These are phyloP conservation scores for Gelatoporia subvermispora DNA, from an alignment of 768 basidiomycete genomes.

Conservation along the genomic window DNA sequence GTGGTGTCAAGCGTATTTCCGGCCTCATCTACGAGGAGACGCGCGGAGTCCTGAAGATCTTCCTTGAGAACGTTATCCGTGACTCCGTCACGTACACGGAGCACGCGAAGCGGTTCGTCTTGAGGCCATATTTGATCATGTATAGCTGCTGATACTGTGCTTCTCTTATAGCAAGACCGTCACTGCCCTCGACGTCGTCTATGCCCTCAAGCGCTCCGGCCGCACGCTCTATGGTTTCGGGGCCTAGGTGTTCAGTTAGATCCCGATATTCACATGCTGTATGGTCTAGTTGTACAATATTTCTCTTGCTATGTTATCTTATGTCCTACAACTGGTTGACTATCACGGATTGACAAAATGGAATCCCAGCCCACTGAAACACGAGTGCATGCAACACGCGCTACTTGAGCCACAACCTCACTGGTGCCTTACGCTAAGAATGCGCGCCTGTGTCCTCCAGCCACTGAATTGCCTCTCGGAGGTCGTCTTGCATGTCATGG, in stretches of 20 bases:
- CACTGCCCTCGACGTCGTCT: constrained; percentile 58
- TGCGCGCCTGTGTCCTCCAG: neutral
- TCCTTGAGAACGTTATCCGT: constrained; percentile 43
- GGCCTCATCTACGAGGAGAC: constrained; percentile 63
- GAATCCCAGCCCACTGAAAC: no score
- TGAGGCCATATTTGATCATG: neutral
- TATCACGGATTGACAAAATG: no score
- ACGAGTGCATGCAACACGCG: no score
- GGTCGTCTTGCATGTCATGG: constrained; percentile 36
- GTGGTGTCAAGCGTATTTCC: constrained; percentile 63
- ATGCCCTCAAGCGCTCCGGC: constrained; percentile 56
- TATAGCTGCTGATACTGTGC: neutral
- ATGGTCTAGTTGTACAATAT: constrained; percentile 4
- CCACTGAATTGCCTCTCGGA: constrained; percentile 13
- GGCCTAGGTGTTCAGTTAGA: constrained; percentile 24
- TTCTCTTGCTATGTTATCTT: neutral
- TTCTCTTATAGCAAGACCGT: constrained; percentile 35
- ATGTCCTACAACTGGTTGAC: no score
- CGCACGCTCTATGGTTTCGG: constrained; percentile 57
- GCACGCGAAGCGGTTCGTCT: constrained; percentile 43
- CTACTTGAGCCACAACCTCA: no score
- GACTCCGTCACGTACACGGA: constrained; percentile 51
- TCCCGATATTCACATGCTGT: constrained; percentile 6
- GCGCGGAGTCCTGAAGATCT: constrained; percentile 61
- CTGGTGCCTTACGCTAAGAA: neutral